Conservation (phyloP, 2,329 filamentous ascomycete genomes). For the Aspergillus awamori region DNA sequence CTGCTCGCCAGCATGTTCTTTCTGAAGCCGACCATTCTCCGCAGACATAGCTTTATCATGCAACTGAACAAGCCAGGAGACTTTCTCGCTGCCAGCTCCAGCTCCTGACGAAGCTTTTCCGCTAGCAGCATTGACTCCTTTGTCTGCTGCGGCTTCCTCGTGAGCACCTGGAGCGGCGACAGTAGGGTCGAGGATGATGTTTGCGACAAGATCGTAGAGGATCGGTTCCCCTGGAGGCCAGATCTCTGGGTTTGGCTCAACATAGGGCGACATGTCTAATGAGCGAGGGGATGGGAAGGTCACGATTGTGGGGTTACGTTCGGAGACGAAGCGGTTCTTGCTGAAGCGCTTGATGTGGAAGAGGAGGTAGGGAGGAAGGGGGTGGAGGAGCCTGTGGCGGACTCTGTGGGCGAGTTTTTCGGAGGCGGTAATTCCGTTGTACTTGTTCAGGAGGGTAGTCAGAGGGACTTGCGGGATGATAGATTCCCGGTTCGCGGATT, state of each 20-base stretch:
- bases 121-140: conserved; percentile 41
- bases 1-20: conserved; percentile 30
- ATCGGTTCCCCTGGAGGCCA: conserved; percentile 79
- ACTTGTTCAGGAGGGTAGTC: conserved; percentile 81
- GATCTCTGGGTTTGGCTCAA: conserved; percentile 77
- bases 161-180: conserved; percentile 67
- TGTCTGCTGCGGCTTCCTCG: conserved; percentile 45
- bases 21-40: conserved; percentile 38
- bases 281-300: conserved; percentile 84
- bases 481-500: conserved; percentile 90
- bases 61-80: conserved; percentile 93
- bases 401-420: conserved; percentile 87
- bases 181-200: conserved; percentile 66
- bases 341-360: conserved; percentile 98
- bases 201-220: conserved; percentile 93
- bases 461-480: conserved; percentile 84
- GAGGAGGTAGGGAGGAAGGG: conserved; percentile 84
- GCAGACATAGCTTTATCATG: conserved; percentile 67
- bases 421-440: conserved; percentile 84
- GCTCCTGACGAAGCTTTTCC: conserved; percentile 59
- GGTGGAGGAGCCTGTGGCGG: conserved; percentile 85
- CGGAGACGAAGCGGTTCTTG: conserved; percentile 92
- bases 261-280: conserved; percentile 86
- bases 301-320: conserved; percentile 97
- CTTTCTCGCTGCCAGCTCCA: conserved; percentile 86